These are phyloP conservation scores for Microcyclospora tardicrescens DNA, from an alignment of 2,329 filamentous ascomycete species.

Conservation along the genomic window DNA sequence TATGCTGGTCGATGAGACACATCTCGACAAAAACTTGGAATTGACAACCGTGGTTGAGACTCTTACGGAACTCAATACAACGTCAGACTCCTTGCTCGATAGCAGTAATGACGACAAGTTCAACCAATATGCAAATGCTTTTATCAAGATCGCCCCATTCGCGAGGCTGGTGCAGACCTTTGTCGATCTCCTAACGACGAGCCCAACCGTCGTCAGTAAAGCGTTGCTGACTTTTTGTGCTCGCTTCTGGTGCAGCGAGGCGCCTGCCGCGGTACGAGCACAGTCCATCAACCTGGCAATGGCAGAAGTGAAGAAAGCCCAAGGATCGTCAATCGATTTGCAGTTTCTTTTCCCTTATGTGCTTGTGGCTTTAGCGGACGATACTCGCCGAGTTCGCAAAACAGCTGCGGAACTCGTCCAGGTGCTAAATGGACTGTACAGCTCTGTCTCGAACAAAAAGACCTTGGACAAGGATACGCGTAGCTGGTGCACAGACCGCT, in stretches of 20 bases:
- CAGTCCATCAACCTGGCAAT: slow-evolving; percentile 1
- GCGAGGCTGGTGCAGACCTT: too few species aligned
- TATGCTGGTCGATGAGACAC: too few species aligned
- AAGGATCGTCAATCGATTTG: slow-evolving; percentile 34
- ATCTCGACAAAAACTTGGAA: too few species aligned
- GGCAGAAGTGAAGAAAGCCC: background rate
- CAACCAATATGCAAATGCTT: slow-evolving; percentile 3
- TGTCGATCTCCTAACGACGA: too few species aligned
- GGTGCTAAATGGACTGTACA: background rate
- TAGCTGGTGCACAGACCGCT: slow-evolving; percentile 41
- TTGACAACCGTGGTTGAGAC: too few species aligned
- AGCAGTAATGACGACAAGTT: slow-evolving; percentile 1
- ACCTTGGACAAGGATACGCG: slow-evolving; percentile 1
- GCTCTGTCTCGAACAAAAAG: slow-evolving; percentile 2
- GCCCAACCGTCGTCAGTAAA: background rate
- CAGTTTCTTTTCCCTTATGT: slow-evolving; percentile 76
- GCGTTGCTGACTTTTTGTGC: slow-evolving; percentile 2
- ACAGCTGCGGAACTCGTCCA: slow-evolving; percentile 37
- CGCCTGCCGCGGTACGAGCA: background rate
- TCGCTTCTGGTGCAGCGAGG: slow-evolving; percentile 5
- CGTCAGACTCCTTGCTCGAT: slow-evolving; percentile 5
- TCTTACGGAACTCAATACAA: too few species aligned
- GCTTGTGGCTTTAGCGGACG: slow-evolving; percentile 60
- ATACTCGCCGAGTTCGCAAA: slow-evolving; percentile 43
- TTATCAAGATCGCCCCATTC: slow-evolving; percentile 2